phyloP scores from a whole-genome alignment of 176 grass and related monocot genomes.

The Cenchrus americanus region DNA sequence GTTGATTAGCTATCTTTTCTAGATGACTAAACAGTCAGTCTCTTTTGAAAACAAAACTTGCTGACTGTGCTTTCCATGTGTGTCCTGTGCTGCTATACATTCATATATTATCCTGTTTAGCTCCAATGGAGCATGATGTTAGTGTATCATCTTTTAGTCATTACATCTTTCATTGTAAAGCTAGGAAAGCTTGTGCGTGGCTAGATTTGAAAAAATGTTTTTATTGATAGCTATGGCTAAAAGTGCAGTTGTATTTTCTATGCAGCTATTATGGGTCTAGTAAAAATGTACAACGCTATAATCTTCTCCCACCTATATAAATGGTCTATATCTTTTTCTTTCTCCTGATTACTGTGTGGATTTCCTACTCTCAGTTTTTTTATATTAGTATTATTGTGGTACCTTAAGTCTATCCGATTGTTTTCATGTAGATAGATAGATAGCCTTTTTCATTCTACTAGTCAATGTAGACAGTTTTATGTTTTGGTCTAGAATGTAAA shows the following conservation, averaged over 20 bases:
- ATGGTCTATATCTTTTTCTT: not conserved
- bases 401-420: not conserved
- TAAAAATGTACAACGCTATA: not conserved
- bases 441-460: slow-evolving; percentile 12
- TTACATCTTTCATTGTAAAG: not conserved
- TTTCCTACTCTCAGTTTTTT: not conserved
- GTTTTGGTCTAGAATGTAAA: no score
- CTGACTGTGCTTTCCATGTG: not conserved
- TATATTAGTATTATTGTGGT: not conserved
- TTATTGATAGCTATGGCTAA: not conserved
- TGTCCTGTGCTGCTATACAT: slow-evolving; percentile 12
- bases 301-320: not conserved
- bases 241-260: slow-evolving; percentile 6
- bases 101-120: not conserved
- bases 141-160: not conserved
- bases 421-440: not conserved
- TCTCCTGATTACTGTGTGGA: not conserved
- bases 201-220: not conserved
- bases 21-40: not conserved
- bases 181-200: not conserved
- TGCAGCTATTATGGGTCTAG: not conserved
- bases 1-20: not conserved
- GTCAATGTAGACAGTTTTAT: no score
- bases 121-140: not conserved
- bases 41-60: slow-evolving; percentile 16